Base-by-base conservation (phyloP, 2,329 filamentous ascomycete species). In the Cytospora mali region DNA sequence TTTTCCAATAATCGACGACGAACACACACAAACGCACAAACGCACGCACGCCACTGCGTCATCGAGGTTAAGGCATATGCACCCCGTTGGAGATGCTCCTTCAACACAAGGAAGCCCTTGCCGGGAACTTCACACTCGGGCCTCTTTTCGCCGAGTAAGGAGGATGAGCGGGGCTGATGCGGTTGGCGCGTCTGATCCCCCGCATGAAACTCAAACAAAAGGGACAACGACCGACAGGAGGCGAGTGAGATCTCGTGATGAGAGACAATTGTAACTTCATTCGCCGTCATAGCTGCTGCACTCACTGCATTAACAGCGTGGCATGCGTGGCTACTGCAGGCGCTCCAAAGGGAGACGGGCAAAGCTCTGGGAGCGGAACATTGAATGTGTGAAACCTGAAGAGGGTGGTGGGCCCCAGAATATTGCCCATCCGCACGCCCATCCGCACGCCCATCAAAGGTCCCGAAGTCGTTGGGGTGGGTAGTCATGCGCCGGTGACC, bases 171-270 rank as follows among this genome's bases (percentile, higher is more conserved):
- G 54, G 35, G 55, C 51, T 21, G 25, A 51, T 35, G 11, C 55
- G 58, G 54, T 55, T 55, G 62, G 54, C 35, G 58, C 54, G 58
- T 54, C 29, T 55, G 50, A 23, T 4, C n/a, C 57, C 50, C 57
- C 57, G n/a, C 57, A 48, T 33, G 35, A 48, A 35, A 33, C 25
- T 10, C 27, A 25, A 53, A 14, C 5, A 13, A 7, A 39, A 29
- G 56, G 54, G 31, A 10, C 21, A 3, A 25, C 29, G 23, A 48
- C 48, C 48, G 48, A 28, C 50, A 33, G 50, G 57, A 33, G 29
- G n/a, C 6, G n/a, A 46, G 42, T 23, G 42, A 46, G 14, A 18
- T 10, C 42, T 46, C n/a, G n/a, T 39, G 35, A 39, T 18, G 16
- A 39, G n/a, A 2, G 14, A 18, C 7, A 4, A 11, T 18, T n/a